phyloP scores from a whole-genome alignment of 2,329 filamentous ascomycete genomes.

The Ceratocystis albifundus region DNA sequence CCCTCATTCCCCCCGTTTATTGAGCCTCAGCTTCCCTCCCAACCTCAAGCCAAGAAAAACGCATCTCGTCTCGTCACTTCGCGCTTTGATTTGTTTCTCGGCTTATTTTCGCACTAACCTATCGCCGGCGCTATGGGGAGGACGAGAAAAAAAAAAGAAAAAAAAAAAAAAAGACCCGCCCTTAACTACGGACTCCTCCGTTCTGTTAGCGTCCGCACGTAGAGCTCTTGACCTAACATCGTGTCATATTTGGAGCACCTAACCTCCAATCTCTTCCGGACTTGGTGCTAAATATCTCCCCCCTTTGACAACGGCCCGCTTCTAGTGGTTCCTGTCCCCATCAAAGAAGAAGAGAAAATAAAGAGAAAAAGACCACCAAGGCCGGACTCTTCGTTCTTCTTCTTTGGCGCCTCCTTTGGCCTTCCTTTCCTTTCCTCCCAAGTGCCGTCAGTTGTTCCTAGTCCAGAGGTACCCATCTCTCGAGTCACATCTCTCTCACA shows the following conservation, averaged over 20 bases:
- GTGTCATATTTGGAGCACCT: no score
- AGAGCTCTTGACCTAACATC: no score
- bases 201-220: background rate
- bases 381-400: no score
- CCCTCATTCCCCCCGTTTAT: background rate
- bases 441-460: no score
- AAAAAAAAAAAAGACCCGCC: background rate
- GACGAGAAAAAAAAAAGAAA: background rate
- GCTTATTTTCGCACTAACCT: background rate
- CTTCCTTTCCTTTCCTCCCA: no score
- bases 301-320: no score
- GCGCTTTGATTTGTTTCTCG: background rate
- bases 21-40: background rate
- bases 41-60: background rate
- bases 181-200: background rate
- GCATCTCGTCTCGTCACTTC: background rate
- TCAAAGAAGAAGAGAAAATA: no score
- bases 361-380: no score
- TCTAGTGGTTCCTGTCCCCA: no score
- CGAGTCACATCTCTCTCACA: no score
- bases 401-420: no score
- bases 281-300: background rate
- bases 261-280: background rate
- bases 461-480: no score
- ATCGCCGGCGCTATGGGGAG: background rate